phyloP scores from a whole-genome alignment of 192 early-diverging fungal species.

The Spinellus fusiger region DNA sequence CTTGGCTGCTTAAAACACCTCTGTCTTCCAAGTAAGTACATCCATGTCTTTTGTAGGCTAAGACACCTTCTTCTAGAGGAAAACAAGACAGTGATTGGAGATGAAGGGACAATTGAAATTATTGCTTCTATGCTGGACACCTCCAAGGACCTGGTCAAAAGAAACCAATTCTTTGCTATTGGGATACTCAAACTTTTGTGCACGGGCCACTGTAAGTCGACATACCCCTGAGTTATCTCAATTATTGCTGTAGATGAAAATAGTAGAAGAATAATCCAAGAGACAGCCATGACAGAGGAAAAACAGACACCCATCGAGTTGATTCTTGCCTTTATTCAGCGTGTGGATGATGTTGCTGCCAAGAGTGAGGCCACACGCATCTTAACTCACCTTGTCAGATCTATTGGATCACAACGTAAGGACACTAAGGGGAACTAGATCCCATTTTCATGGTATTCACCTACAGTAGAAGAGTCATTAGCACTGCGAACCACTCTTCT shows the following conservation, averaged over 20 bases:
- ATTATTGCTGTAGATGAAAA: conserved; percentile 6
- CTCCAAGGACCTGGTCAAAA: conserved; percentile 45
- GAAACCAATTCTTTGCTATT: conserved; percentile 45
- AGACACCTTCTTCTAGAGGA: too few relatives aligned
- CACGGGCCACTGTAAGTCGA: conserved; percentile 31
- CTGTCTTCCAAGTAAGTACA: conserved; percentile 46
- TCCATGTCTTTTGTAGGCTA: too few relatives aligned
- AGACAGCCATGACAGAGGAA: not conserved
- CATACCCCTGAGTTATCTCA: not conserved
- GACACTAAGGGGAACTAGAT: not conserved
- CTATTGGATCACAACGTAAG: conserved; percentile 37
- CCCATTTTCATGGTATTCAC: not conserved
- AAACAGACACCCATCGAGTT: not conserved
- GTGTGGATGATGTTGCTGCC: conserved; percentile 44
- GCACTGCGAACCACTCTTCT: conserved; percentile 35
- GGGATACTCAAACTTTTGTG: conserved; percentile 50
- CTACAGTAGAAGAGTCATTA: not conserved
- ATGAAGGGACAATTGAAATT: conserved; percentile 39
- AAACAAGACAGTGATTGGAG: conserved; percentile 38
- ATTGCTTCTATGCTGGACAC: conserved; percentile 35
- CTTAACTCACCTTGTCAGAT: conserved; percentile 45
- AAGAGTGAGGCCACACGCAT: conserved; percentile 51
- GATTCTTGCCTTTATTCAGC: conserved; percentile 32
- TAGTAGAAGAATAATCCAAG: not conserved
- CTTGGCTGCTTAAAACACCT: conserved; percentile 66